phyloP scores from a whole-genome alignment of 148 eudicot species.

The Persicaria tinctoria region DNA sequence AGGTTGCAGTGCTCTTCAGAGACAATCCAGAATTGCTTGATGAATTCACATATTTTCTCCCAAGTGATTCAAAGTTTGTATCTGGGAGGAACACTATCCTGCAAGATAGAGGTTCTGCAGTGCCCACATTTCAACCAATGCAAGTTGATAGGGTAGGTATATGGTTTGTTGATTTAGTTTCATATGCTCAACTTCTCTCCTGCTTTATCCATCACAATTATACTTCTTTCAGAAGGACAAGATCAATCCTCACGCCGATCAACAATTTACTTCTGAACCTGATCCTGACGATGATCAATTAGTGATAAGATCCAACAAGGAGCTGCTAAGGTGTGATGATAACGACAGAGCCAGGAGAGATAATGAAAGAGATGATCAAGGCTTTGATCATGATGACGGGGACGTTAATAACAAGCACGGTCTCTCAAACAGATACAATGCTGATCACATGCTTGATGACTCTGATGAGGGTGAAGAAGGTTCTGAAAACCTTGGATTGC shows the following conservation, averaged over 20 bases:
- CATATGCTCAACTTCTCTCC: not conserved
- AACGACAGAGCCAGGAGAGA: conserved; percentile 31
- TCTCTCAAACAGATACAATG: conserved; percentile 13
- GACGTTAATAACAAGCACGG: conserved; percentile 12
- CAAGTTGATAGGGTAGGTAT: conserved; percentile 41
- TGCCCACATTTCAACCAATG: conserved; percentile 20
- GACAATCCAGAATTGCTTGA: conserved; percentile 45
- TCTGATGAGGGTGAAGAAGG: conserved; percentile 15
- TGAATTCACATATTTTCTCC: conserved; percentile 48
- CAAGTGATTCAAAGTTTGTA: conserved; percentile 28
- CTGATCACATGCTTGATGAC: no score
- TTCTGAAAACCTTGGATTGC: conserved; percentile 18
- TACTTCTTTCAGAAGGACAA: conserved; percentile 22
- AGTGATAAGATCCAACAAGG: conserved; percentile 20
- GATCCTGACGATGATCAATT: conserved; percentile 24
- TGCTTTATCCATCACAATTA: no score
- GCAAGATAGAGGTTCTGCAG: conserved; percentile 24
- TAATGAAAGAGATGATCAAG: conserved; percentile 30
- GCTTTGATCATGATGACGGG: conserved; percentile 15
- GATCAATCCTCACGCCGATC: conserved; percentile 19
- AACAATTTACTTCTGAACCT: conserved; percentile 20
- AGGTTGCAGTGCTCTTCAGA: conserved; percentile 49
- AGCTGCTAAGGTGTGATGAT: conserved; percentile 18
- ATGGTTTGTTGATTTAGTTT: not conserved
- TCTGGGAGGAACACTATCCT: conserved; percentile 21